Evolutionary conservation across 345 rosid genomes (phyloP).

Genomic region (Eutrema heterophyllum): DNA sequence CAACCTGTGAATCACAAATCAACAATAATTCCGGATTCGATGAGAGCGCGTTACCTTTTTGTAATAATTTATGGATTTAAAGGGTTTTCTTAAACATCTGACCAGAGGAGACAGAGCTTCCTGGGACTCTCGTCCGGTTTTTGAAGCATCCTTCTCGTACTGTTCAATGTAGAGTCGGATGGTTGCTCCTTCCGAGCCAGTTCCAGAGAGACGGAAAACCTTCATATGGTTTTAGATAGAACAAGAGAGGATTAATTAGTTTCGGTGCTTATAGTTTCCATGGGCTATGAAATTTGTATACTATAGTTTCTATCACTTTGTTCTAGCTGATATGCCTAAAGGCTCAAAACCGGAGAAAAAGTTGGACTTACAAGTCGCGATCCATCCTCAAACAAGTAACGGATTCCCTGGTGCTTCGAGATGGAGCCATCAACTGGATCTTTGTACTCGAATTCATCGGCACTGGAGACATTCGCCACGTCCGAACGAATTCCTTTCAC

Average conservation of each 20-base stretch:
- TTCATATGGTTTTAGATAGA: constrained; percentile 23
- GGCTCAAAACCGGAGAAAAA: neutral
- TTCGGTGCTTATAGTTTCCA: neutral
- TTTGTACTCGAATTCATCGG: constrained; percentile 94
- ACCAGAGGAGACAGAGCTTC: constrained; percentile 94
- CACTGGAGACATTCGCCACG: constrained; percentile 67
- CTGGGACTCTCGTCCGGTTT: constrained; percentile 81
- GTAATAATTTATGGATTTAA: neutral
- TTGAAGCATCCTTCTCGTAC: constrained; percentile 88
- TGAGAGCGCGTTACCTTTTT: neutral
- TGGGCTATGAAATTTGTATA: neutral
- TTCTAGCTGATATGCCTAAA: constrained; percentile 1
- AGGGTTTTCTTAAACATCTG: constrained; percentile 18
- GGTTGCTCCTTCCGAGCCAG: constrained; percentile 98
- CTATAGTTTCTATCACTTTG: neutral
- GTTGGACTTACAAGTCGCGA: constrained; percentile 72
- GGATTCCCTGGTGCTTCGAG: constrained; percentile 92
- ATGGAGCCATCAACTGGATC: constrained; percentile 98
- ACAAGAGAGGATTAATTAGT: neutral
- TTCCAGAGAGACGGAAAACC: constrained; percentile 98
- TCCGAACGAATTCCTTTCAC: constrained; percentile 61
- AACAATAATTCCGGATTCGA: neutral
- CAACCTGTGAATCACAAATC: constrained; percentile 52
- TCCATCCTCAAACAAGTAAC: constrained; percentile 93
- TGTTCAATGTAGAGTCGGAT: constrained; percentile 96